A percentile compares a stretch with the other conserved stretches of the same genome.
Conservation (phyloP, 169 alveolate genomes). For the Ophryocystis elektroscirrha region DNA sequence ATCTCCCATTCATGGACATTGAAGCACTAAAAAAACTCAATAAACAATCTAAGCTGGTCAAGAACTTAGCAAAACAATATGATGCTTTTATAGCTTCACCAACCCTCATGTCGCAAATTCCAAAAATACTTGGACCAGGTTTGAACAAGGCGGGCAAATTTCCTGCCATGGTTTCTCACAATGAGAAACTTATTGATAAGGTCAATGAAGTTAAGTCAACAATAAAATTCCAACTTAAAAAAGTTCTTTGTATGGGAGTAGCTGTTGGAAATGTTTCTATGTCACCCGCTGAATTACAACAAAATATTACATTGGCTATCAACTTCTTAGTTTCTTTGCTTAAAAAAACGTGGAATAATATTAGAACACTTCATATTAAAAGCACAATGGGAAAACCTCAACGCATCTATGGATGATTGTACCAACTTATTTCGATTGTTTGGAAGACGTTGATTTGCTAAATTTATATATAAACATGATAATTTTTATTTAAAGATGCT, state of each 20-base stretch:
- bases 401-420: conserved; percentile 70
- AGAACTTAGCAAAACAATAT: conserved; percentile 75
- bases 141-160: conserved; percentile 94
- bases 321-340: conserved; percentile 90
- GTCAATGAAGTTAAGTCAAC: conserved; percentile 74
- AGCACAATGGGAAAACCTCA: conserved; percentile 96
- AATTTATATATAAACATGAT: too few species aligned
- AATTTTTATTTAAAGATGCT: too few species aligned
- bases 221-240: conserved; percentile 64
- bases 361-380: conserved; percentile 83
- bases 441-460: too few species aligned
- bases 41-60: conserved; percentile 92
- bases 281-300: conserved; percentile 88
- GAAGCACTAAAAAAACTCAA: conserved; percentile 94
- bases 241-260: conserved; percentile 92
- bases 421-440: not conserved
- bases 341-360: conserved; percentile 97
- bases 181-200: conserved; percentile 78
- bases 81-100: conserved; percentile 94
- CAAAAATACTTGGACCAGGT: conserved; percentile 95
- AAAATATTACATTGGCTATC: conserved; percentile 80
- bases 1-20: conserved; percentile 80
- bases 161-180: conserved; percentile 92
- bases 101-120: conserved; percentile 87
- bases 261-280: conserved; percentile 92